phyloP scores from a whole-genome alignment of 2,329 filamentous ascomycete species.

The Lachnellula subtilissima region DNA sequence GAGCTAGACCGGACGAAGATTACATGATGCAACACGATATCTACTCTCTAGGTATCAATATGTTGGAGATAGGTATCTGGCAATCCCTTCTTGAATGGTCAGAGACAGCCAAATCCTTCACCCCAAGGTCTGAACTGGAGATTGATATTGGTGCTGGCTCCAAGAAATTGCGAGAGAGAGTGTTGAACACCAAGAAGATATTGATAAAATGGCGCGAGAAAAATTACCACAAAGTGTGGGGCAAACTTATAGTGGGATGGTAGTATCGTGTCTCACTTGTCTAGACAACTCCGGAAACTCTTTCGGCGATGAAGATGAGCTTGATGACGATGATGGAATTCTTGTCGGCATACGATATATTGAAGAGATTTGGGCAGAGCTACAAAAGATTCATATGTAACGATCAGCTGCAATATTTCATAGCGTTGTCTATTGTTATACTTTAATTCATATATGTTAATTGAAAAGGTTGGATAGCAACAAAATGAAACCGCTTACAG shows the following conservation, averaged over 20 bases:
- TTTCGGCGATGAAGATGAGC: conserved; percentile 15
- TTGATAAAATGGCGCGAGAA: too few relatives aligned
- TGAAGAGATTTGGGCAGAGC: conserved; percentile 14
- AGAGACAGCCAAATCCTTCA: neutral
- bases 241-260: conserved; percentile 6
- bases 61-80: conserved; percentile 20
- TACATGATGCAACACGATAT: conserved; percentile 25
- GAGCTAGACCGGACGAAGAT: conserved; percentile 4
- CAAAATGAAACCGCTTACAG: too few relatives aligned
- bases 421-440: too few relatives aligned
- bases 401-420: too few relatives aligned
- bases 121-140: neutral
- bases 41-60: conserved; percentile 17
- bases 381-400: neutral
- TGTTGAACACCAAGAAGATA: too few relatives aligned
- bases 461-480: too few relatives aligned
- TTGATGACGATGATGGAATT: conserved; percentile 19
- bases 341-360: conserved; percentile 20
- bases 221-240: conserved; percentile 9
- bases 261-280: conserved; percentile 16
- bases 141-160: neutral
- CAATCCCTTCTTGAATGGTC: conserved; percentile 10
- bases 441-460: too few relatives aligned
- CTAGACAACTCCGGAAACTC: conserved; percentile 13
- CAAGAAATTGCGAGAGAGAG: too few relatives aligned